Conservation (phyloP, 352 stramenopile species). For the Saprolegnia diclina region DNA sequence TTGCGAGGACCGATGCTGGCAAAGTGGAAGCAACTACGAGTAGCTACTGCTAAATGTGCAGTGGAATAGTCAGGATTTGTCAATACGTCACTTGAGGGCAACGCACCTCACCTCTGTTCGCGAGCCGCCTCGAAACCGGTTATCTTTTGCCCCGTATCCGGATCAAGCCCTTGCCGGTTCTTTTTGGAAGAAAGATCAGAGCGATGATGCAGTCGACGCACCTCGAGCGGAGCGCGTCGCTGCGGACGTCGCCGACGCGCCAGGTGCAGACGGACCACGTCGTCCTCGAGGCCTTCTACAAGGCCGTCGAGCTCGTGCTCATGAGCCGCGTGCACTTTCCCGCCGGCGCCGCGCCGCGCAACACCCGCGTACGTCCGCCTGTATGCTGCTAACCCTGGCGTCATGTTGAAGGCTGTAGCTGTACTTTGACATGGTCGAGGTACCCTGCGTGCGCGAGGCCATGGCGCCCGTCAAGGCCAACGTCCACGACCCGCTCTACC, state of each 20-base stretch:
- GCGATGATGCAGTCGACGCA: conserved; percentile 15
- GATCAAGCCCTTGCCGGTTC: neutral
- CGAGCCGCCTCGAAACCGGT: too few relatives aligned
- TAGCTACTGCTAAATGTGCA: too few relatives aligned
- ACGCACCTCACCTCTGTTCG: too few relatives aligned
- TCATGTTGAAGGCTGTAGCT: conserved; percentile 36
- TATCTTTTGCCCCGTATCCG: too few relatives aligned
- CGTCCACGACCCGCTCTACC: conserved; percentile 54
- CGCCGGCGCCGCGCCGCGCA: conserved; percentile 44
- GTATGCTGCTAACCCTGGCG: neutral
- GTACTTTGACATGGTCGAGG: conserved; percentile 81
- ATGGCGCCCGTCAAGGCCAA: conserved; percentile 68
- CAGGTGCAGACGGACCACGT: conserved; percentile 73
- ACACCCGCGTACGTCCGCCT: conserved; percentile 44
- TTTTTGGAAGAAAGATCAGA: conserved; percentile 14
- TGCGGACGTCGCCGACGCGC: conserved; percentile 7
- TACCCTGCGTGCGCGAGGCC: conserved; percentile 53
- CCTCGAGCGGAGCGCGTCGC: conserved; percentile 1
- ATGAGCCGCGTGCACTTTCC: conserved; percentile 73
- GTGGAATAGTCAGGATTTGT: too few relatives aligned
- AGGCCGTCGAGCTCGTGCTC: conserved; percentile 73
- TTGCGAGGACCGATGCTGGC: too few relatives aligned
- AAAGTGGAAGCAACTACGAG: too few relatives aligned
- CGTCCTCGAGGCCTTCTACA: conserved; percentile 80
- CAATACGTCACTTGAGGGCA: too few relatives aligned